These are phyloP conservation scores for Calocybe gambosa DNA, from an alignment of 1,284 basidiomycete species.

Conservation along the genomic window DNA sequence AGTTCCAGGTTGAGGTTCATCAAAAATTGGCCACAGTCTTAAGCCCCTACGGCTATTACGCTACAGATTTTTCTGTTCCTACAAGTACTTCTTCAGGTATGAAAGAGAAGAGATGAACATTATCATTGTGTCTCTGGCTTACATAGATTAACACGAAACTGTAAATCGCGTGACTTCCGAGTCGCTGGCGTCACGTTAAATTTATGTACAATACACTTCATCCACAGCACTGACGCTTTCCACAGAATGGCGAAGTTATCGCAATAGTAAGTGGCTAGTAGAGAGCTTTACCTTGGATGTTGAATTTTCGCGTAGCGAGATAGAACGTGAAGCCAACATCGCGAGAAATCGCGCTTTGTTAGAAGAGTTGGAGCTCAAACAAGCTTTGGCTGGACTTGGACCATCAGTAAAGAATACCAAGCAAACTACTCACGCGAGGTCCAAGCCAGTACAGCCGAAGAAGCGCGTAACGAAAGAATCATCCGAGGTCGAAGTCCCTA, in stretches of 20 bases:
- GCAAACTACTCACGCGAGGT: constrained; percentile 32
- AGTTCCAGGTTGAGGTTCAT: constrained; percentile 83
- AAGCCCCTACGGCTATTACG: constrained; percentile 65
- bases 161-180: not conserved
- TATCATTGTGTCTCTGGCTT: too few relatives aligned
- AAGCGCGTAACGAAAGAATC: constrained; percentile 48
- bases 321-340: constrained; percentile 71
- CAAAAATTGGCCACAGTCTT: constrained; percentile 64
- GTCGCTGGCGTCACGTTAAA: too few relatives aligned
- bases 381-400: constrained; percentile 47
- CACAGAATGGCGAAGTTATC: constrained; percentile 37
- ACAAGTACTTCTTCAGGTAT: not conserved
- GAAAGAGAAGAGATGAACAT: constrained; percentile 7
- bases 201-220: too few relatives aligned
- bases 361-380: constrained; percentile 60
- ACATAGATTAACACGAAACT: too few relatives aligned
- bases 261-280: constrained; percentile 38
- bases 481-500: constrained; percentile 37
- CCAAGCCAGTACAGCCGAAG: constrained; percentile 57
- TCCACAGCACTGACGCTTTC: not conserved
- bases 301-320: constrained; percentile 42
- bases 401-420: constrained; percentile 35
- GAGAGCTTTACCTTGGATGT: not conserved
- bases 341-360: constrained; percentile 70
- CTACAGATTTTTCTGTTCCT: constrained; percentile 41